A percentile compares a stretch with the other conserved stretches of the same genome.
phyloP scores from a whole-genome alignment of 2,329 filamentous ascomycete species.

The Neofusicoccum parvum region DNA sequence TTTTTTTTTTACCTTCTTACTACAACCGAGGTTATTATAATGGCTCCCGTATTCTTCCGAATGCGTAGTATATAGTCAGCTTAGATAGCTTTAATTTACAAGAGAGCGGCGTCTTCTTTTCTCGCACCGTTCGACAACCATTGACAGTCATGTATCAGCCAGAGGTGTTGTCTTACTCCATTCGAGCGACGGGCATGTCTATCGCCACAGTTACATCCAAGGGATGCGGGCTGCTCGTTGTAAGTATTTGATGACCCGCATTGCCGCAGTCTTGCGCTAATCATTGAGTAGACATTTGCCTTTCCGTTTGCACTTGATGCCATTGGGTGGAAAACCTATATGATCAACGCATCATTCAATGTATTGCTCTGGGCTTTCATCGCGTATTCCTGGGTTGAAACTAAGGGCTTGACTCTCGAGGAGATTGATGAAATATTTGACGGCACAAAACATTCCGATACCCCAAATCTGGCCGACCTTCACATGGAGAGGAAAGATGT shows the following conservation, averaged over 20 bases:
- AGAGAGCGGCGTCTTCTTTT: too few species aligned
- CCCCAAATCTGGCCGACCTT: slow-evolving; percentile 1
- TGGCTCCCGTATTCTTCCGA: too few species aligned
- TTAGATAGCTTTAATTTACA: too few species aligned
- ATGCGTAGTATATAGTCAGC: too few species aligned
- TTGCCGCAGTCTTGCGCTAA: slow-evolving; percentile 21
- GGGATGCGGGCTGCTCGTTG: not conserved
- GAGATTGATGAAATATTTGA: slow-evolving; percentile 26
- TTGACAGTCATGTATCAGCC: slow-evolving; percentile 39
- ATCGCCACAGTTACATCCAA: slow-evolving; percentile 29
- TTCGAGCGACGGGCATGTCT: slow-evolving; percentile 36
- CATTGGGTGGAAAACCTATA: slow-evolving; percentile 52
- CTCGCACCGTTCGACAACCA: too few species aligned
- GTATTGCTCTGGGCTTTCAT: slow-evolving; percentile 45
- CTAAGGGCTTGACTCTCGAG: slow-evolving; percentile 26
- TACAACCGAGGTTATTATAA: too few species aligned
- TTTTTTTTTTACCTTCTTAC: too few species aligned
- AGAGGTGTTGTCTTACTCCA: slow-evolving; percentile 36
- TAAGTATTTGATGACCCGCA: not conserved
- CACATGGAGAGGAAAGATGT: not conserved
- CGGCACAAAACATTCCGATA: slow-evolving; percentile 26
- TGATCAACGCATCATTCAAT: slow-evolving; percentile 51
- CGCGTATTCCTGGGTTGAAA: slow-evolving; percentile 32
- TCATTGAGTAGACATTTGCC: slow-evolving; percentile 35
- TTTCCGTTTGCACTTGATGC: slow-evolving; percentile 44